These are phyloP conservation scores for Annulohypoxylon bovei DNA, from an alignment of 495 filamentous ascomycete species.

Conservation along the genomic window DNA sequence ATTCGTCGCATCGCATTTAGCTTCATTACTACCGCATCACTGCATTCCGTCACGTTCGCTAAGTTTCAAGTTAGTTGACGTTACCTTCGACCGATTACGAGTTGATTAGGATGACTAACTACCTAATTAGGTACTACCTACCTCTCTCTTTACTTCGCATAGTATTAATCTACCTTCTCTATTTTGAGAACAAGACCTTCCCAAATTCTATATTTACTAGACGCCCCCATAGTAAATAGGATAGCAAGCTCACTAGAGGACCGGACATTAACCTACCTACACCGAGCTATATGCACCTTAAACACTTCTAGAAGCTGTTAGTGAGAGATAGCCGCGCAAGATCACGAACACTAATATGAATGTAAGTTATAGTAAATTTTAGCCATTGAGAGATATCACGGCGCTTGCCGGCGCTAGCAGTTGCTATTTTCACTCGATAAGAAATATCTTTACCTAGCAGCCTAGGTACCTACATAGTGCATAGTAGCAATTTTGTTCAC, in stretches of 20 bases:
- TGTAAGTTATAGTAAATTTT: not conserved
- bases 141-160: not conserved
- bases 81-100: conserved; percentile 10
- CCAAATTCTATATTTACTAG: not conserved
- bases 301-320: conserved; percentile 22
- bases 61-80: conserved; percentile 32
- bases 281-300: not conserved
- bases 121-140: too few species aligned
- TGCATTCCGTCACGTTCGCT: conserved; percentile 19
- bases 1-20: conserved; percentile 20
- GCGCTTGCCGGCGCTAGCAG: not conserved
- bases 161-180: not conserved
- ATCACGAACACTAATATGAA: not conserved
- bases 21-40: conserved; percentile 16
- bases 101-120: not conserved
- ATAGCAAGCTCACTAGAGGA: not conserved
- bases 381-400: not conserved
- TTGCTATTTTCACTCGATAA: conserved; percentile 3
- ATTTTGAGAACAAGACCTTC: not conserved
- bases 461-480: too few species aligned
- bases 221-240: not conserved
- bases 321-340: not conserved
- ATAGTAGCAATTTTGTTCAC: not conserved
- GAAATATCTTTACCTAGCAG: not conserved
- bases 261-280: not conserved